These are phyloP conservation scores for Phytopythium sindhum DNA, from an alignment of 352 stramenopile genomes.

Conservation along the genomic window DNA sequence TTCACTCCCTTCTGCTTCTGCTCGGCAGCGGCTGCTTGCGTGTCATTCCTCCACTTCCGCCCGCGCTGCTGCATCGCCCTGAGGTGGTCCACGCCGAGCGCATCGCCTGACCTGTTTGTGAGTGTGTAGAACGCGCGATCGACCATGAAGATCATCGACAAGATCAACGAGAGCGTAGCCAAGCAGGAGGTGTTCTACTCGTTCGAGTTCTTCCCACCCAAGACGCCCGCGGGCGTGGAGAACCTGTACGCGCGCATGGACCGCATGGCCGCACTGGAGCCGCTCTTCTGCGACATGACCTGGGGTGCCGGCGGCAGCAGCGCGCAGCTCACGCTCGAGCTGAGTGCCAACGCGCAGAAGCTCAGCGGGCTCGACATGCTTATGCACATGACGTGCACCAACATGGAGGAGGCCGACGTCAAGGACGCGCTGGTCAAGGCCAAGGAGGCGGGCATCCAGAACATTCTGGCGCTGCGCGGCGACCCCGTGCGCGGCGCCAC, in stretches of 20 bases:
- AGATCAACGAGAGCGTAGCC: slow-evolving; percentile 78
- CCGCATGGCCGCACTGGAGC: slow-evolving; percentile 92
- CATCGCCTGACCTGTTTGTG: background rate
- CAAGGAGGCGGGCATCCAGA: slow-evolving; percentile 94
- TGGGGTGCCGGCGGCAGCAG: slow-evolving; percentile 98
- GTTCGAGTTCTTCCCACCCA: slow-evolving; percentile 99
- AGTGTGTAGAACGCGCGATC: background rate
- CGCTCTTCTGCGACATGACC: slow-evolving; percentile 98
- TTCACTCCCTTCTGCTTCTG: background rate
- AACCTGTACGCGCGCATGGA: slow-evolving; percentile 98
- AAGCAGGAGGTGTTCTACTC: slow-evolving; percentile 92
- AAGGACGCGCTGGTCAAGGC: slow-evolving; percentile 90
- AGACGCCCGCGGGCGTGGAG: slow-evolving; percentile 94
- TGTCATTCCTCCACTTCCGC: background rate
- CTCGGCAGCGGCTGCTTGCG: background rate
- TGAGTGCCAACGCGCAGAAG: slow-evolving; percentile 91
- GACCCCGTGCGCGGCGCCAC: slow-evolving; percentile 91
- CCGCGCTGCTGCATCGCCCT: no score
- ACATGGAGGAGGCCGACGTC: slow-evolving; percentile 95
- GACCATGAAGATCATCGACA: slow-evolving; percentile 87
- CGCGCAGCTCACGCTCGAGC: slow-evolving; percentile 94
- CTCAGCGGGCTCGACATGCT: slow-evolving; percentile 91
- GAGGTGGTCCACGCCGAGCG: no score
- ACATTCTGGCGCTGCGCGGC: slow-evolving; percentile 98
- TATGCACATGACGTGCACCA: slow-evolving; percentile 98